Evolutionary conservation across 2,329 filamentous ascomycete species (phyloP).

Genomic region (Venturiaceae sp.): DNA sequence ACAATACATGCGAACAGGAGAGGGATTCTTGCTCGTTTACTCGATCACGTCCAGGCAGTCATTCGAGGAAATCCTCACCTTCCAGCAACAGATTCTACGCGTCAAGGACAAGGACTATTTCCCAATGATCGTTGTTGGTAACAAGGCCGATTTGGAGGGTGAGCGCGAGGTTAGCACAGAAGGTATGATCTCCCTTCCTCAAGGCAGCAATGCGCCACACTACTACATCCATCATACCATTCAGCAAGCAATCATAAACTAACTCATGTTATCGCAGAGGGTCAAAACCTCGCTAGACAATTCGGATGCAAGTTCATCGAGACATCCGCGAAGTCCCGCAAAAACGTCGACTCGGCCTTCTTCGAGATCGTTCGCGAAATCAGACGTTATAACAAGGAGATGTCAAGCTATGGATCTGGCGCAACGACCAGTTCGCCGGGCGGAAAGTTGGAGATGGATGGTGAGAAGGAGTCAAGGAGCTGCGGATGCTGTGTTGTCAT

Average conservation of each 20-base stretch:
- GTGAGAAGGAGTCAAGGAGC: conserved; percentile 54
- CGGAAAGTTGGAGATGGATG: conserved; percentile 72
- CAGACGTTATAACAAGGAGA: conserved; percentile 95
- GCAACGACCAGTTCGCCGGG: conserved; percentile 46
- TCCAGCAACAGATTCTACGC: conserved; percentile 95
- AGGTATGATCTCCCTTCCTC: conserved; percentile 49
- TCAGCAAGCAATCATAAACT: conserved; percentile 1
- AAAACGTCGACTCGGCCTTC: conserved; percentile 97
- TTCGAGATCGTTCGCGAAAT: conserved; percentile 98
- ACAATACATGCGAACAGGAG: conserved; percentile 98
- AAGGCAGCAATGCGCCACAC: background rate
- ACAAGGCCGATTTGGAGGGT: conserved; percentile 96
- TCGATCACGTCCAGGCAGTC: conserved; percentile 96
- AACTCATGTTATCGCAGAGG: conserved; percentile 53
- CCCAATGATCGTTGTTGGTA: conserved; percentile 96
- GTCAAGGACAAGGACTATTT: conserved; percentile 99
- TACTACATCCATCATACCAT: background rate
- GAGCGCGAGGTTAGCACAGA: conserved; percentile 87
- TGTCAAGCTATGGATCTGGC: conserved; percentile 76
- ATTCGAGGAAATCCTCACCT: conserved; percentile 97
- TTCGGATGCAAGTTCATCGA: conserved; percentile 99
- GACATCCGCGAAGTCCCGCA: conserved; percentile 94
- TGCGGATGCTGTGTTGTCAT: conserved; percentile 87
- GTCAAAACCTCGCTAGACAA: conserved; percentile 70
- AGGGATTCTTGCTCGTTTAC: conserved; percentile 96